Percentiles rank a stretch among this genome's conserved stretches.
phyloP scores from a whole-genome alignment of 192 early-diverging fungal genomes.

The Phycomyces blakesleeanus region DNA sequence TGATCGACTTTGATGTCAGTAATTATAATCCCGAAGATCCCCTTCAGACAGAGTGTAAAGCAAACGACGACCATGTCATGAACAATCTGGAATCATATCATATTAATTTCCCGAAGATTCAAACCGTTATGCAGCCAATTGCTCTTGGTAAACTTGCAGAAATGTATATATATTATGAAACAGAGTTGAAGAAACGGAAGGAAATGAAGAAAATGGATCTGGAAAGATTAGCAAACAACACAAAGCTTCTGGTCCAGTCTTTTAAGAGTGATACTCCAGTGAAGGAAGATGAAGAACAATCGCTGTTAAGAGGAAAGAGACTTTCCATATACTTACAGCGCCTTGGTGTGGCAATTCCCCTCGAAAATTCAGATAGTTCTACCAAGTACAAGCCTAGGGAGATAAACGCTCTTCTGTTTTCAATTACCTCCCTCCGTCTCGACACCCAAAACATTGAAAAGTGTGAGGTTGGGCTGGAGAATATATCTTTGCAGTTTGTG shows the following conservation, averaged over 20 bases:
- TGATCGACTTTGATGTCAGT: constrained; percentile 57
- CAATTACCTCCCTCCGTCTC: constrained; percentile 54
- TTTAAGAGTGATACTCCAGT: constrained; percentile 34
- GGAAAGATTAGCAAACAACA: constrained; percentile 58
- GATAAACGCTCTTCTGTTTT: constrained; percentile 60
- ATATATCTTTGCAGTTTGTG: constrained; percentile 70
- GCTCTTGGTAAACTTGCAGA: constrained; percentile 63
- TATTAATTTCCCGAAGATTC: constrained; percentile 56
- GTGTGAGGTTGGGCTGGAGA: constrained; percentile 48
- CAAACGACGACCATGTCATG: neutral
- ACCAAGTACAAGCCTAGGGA: constrained; percentile 11
- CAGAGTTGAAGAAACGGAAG: constrained; percentile 59
- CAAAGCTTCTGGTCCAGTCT: constrained; percentile 60
- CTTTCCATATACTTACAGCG: constrained; percentile 50
- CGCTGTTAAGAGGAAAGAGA: constrained; percentile 51
- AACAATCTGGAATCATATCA: constrained; percentile 46
- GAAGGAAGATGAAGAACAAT: constrained; percentile 49
- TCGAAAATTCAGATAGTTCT: constrained; percentile 24
- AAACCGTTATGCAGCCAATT: constrained; percentile 71
- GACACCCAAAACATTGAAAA: constrained; percentile 55
- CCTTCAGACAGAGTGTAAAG: neutral
- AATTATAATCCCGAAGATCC: constrained; percentile 39
- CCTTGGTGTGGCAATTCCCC: constrained; percentile 61
- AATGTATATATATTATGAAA: constrained; percentile 60
- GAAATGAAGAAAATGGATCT: constrained; percentile 54